Conservation (phyloP, 1,284 basidiomycete species). For the Malassezia caprae region DNA sequence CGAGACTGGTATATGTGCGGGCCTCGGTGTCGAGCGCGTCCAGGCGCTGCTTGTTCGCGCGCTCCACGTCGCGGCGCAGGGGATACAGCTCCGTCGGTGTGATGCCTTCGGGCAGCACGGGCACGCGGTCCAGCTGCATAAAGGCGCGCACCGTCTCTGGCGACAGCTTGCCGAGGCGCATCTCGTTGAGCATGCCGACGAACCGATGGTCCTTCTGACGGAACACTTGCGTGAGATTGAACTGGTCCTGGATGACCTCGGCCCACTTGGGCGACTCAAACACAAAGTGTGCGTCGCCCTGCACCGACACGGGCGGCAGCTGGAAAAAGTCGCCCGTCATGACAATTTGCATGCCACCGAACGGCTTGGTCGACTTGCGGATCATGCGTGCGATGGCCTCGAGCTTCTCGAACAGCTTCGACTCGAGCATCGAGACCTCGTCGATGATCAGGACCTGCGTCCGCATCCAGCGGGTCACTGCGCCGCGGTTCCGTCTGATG, state of each 20-base stretch:
- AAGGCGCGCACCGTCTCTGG: slow-evolving; percentile 32
- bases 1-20: slow-evolving; percentile 29
- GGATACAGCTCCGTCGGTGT: slow-evolving; percentile 56
- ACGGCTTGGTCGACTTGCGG: slow-evolving; percentile 58
- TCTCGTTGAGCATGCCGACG: slow-evolving; percentile 40
- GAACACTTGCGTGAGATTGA: slow-evolving; percentile 84
- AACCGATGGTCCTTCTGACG: slow-evolving; percentile 54
- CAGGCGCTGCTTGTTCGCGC: slow-evolving; percentile 62
- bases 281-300: slow-evolving; percentile 30
- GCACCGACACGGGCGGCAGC: slow-evolving; percentile 71
- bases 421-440: slow-evolving; percentile 90
- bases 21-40: slow-evolving; percentile 21
- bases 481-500: slow-evolving; percentile 63
- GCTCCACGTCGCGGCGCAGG: slow-evolving; percentile 68
- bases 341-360: slow-evolving; percentile 90
- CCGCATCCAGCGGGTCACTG: slow-evolving; percentile 59
- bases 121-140: slow-evolving; percentile 23
- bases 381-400: slow-evolving; percentile 59
- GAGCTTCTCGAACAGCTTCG: slow-evolving; percentile 79
- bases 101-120: slow-evolving; percentile 26
- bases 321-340: slow-evolving; percentile 95
- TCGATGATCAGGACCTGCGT: slow-evolving; percentile 83
- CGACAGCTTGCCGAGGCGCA: slow-evolving; percentile 25
- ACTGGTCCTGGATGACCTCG: slow-evolving; percentile 63
- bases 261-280: slow-evolving; percentile 77